phyloP scores from a whole-genome alignment of 2,329 filamentous ascomycete species.

The Madurella fahalii region DNA sequence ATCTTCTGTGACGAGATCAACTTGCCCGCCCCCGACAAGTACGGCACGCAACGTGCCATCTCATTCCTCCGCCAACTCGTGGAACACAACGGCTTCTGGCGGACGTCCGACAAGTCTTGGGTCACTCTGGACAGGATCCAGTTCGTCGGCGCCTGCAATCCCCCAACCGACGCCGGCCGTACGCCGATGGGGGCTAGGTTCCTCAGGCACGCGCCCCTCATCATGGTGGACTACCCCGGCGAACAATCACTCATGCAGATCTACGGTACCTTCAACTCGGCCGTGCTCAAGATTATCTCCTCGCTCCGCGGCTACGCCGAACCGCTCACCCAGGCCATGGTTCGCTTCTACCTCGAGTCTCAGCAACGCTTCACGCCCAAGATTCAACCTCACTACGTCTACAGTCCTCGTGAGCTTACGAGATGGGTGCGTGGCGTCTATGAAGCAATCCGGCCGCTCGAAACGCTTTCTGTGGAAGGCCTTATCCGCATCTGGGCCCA shows the following conservation, averaged over 20 bases:
- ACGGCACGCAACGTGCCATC: conserved; percentile 94
- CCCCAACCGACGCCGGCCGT: conserved; percentile 93
- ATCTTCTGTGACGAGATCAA: conserved; percentile 99
- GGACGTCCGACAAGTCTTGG: conserved; percentile 95
- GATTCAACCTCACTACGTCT: conserved; percentile 98
- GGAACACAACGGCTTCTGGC: conserved; percentile 99
- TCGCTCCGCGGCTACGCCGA: conserved; percentile 93
- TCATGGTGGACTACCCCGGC: conserved; percentile 99
- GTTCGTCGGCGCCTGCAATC: conserved; percentile 98
- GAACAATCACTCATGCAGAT: conserved; percentile 94
- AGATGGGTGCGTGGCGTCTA: conserved; percentile 97
- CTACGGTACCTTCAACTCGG: conserved; percentile 96
- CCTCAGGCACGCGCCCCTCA: conserved; percentile 91
- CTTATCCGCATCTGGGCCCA: conserved; percentile 97
- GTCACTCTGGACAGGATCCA: conserved; percentile 96
- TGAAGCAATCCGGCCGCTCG: conserved; percentile 89
- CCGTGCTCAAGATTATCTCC: conserved; percentile 94
- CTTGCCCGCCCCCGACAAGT: conserved; percentile 93
- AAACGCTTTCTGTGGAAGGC: conserved; percentile 82
- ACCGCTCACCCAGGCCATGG: conserved; percentile 93
- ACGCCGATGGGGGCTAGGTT: conserved; percentile 91
- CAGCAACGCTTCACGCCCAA: conserved; percentile 92
- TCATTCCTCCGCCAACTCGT: conserved; percentile 96
- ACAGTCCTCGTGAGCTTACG: conserved; percentile 96
- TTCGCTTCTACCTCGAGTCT: conserved; percentile 90